phyloP scores from a whole-genome alignment of 2,329 filamentous ascomycete species.

The Talaromyces rugulosus region DNA sequence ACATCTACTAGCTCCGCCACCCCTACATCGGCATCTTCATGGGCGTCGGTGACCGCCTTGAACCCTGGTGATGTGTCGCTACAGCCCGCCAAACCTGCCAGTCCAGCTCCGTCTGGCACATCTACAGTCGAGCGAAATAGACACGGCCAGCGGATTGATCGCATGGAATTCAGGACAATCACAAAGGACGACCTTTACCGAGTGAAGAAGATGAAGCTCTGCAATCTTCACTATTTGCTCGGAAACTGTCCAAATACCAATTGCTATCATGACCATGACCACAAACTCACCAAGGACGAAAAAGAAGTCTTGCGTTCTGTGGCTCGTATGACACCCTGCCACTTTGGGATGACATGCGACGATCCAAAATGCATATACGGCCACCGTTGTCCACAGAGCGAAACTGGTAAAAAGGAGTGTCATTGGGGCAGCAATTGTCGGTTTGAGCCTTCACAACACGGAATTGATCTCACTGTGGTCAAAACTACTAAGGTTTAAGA shows the following conservation, averaged over 20 bases:
- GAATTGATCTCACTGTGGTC: slow-evolving; percentile 54
- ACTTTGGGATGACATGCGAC: slow-evolving; percentile 53
- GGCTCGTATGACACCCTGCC: slow-evolving; percentile 60
- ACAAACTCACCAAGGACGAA: slow-evolving; percentile 52
- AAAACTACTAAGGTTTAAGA: slow-evolving; percentile 41
- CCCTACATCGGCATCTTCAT: slow-evolving; percentile 26
- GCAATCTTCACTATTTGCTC: slow-evolving; percentile 59
- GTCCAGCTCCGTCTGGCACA: slow-evolving; percentile 17
- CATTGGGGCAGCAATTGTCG: slow-evolving; percentile 57
- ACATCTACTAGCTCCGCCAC: slow-evolving; percentile 32
- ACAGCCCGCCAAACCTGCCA: slow-evolving; percentile 31
- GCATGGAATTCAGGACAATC: slow-evolving; percentile 47
- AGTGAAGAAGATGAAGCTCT: slow-evolving; percentile 60
- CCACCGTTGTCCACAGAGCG: slow-evolving; percentile 56
- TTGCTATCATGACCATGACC: slow-evolving; percentile 53
- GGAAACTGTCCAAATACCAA: slow-evolving; percentile 54
- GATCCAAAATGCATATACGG: slow-evolving; percentile 61
- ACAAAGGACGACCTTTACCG: slow-evolving; percentile 54
- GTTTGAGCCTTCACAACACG: slow-evolving; percentile 55
- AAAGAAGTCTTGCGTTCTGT: slow-evolving; percentile 53
- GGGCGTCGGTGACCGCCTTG: slow-evolving; percentile 31
- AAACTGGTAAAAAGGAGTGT: slow-evolving; percentile 51
- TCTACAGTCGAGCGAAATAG: slow-evolving; percentile 53
- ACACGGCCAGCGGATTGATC: slow-evolving; percentile 57
- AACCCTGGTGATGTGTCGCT: slow-evolving; percentile 37